Evolutionary conservation across 768 basidiomycete species (phyloP).

Genomic region (Tricholoma terreum): DNA sequence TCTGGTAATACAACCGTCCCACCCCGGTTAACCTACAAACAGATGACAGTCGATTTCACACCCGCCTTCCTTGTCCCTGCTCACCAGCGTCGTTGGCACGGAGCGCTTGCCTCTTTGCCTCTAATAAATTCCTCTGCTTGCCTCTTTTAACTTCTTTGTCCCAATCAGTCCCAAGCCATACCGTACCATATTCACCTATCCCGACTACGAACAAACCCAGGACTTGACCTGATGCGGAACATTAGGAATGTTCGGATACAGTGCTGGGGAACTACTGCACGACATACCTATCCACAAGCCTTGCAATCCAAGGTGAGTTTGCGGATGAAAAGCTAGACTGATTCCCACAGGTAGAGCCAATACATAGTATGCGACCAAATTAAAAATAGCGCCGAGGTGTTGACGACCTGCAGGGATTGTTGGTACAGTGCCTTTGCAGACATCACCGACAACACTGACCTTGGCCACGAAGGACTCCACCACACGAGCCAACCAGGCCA

Average conservation of each 20-base stretch:
- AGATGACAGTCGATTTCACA: too few species aligned
- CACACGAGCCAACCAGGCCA: slow-evolving; percentile 60
- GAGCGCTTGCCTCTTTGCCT: neutral
- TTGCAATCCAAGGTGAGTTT: slow-evolving; percentile 44
- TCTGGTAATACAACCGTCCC: too few species aligned
- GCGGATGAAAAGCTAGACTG: slow-evolving; percentile 59
- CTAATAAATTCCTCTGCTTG: slow-evolving; percentile 40
- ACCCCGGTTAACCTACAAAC: too few species aligned
- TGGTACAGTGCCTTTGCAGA: neutral
- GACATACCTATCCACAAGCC: slow-evolving; percentile 79
- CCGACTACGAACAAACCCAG: slow-evolving; percentile 72
- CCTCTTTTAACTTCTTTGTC: slow-evolving; percentile 55
- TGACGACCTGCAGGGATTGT: slow-evolving; percentile 48
- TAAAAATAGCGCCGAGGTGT: slow-evolving; percentile 72
- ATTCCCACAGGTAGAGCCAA: slow-evolving; percentile 79
- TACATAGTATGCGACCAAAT: slow-evolving; percentile 73
- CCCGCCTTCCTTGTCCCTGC: too few species aligned
- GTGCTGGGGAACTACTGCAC: slow-evolving; percentile 24
- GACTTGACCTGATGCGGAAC: slow-evolving; percentile 60
- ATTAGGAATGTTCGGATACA: neutral
- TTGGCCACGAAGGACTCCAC: slow-evolving; percentile 76
- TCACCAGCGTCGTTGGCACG: too few species aligned
- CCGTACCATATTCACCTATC: slow-evolving; percentile 59
- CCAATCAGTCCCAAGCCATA: slow-evolving; percentile 64
- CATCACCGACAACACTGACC: slow-evolving; percentile 40